These are phyloP conservation scores for Aspergillus ibericus DNA, from an alignment of 2,329 filamentous ascomycete genomes.

Conservation along the genomic window DNA sequence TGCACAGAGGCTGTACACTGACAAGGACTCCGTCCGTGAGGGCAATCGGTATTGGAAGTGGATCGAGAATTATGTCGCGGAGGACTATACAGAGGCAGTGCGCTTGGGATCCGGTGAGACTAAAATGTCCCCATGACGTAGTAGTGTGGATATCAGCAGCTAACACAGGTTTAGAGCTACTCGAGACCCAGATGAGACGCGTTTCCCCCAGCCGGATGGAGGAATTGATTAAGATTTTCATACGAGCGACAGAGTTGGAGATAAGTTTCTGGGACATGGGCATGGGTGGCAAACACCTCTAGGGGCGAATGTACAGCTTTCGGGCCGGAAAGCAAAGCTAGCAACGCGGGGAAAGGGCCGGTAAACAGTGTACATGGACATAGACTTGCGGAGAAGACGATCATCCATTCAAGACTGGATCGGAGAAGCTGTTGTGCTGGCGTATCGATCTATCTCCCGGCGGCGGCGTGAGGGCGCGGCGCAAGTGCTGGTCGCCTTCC, in stretches of 20 bases:
- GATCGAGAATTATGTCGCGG: slow-evolving; percentile 84
- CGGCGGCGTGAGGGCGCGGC: no score
- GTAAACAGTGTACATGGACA: background rate
- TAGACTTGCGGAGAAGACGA: background rate
- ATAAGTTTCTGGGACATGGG: slow-evolving; percentile 75
- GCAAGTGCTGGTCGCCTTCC: background rate
- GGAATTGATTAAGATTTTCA: slow-evolving; percentile 79
- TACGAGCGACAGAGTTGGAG: slow-evolving; percentile 80
- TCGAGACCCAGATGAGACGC: slow-evolving; percentile 72
- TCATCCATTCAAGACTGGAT: no score
- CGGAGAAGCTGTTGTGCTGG: no score
- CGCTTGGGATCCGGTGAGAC: slow-evolving; percentile 65
- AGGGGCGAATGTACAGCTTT: background rate
- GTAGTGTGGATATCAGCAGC: background rate
- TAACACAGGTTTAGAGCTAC: slow-evolving; percentile 54
- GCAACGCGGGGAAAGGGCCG: background rate
- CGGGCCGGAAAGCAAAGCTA: background rate
- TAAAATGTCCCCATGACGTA: background rate
- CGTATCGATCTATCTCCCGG: background rate
- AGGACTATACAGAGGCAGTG: slow-evolving; percentile 75
- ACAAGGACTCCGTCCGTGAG: slow-evolving; percentile 59
- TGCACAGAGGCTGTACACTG: slow-evolving; percentile 67
- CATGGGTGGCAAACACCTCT: slow-evolving; percentile 30
- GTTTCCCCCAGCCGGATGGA: slow-evolving; percentile 76
- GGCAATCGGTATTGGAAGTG: slow-evolving; percentile 82